phyloP scores from a whole-genome alignment of 805 yeast genomes.

The Candida piceae region DNA sequence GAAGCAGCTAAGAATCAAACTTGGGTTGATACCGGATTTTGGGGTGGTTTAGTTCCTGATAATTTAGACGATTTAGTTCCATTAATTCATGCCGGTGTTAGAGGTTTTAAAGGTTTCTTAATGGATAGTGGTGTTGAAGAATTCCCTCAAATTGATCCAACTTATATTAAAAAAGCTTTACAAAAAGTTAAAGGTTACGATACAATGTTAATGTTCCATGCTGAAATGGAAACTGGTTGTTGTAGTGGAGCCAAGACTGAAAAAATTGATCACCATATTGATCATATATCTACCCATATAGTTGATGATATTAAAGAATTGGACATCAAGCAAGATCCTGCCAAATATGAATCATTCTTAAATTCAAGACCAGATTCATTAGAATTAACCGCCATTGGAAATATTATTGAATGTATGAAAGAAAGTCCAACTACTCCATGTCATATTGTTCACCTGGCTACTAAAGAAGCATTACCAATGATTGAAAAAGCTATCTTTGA shows the following conservation, averaged over 20 bases:
- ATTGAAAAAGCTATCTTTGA: slow-evolving; percentile 54
- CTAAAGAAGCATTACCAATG: slow-evolving; percentile 76
- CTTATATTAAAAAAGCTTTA: slow-evolving; percentile 66
- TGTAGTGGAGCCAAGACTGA: not conserved
- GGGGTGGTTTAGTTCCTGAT: slow-evolving; percentile 92
- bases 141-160: slow-evolving; percentile 74
- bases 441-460: slow-evolving; percentile 88
- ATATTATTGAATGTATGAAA: slow-evolving; percentile 59
- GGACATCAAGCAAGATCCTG: slow-evolving; percentile 43
- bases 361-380: slow-evolving; percentile 86
- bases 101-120: slow-evolving; percentile 91
- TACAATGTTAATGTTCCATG: slow-evolving; percentile 86
- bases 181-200: slow-evolving; percentile 51
- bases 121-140: slow-evolving; percentile 96
- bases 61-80: slow-evolving; percentile 69
- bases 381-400: slow-evolving; percentile 78
- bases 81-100: slow-evolving; percentile 76
- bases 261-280: not conserved
- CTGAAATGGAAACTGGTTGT: slow-evolving; percentile 57
- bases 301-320: not conserved
- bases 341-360: slow-evolving; percentile 64
- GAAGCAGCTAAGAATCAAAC: slow-evolving; percentile 75
- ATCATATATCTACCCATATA: slow-evolving; percentile 1
- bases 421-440: slow-evolving; percentile 57
- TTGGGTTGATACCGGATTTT: slow-evolving; percentile 92